Conservation (phyloP, 2,329 filamentous ascomycete genomes). For the Cercospora citrullina region DNA sequence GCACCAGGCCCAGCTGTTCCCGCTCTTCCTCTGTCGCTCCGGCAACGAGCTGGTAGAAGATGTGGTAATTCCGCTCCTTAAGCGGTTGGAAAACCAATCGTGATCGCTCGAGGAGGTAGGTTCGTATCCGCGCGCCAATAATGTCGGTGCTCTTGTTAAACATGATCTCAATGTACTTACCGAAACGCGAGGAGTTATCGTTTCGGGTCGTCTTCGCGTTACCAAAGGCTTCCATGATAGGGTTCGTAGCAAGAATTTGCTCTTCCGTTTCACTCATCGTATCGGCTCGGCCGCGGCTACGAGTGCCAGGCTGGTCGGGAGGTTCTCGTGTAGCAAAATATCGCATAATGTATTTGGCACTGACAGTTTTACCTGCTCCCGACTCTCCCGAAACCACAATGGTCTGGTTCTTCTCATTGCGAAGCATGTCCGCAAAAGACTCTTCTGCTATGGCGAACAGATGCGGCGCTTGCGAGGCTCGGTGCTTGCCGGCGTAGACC, state of each 20-base stretch:
- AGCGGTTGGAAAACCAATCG: conserved; percentile 95
- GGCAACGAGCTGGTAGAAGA: conserved; percentile 96
- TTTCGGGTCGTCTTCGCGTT: conserved; percentile 99
- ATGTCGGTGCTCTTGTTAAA: conserved; percentile 95
- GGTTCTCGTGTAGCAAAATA: conserved; percentile 98
- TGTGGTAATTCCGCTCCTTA: conserved; percentile 98
- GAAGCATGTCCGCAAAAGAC: conserved; percentile 97
- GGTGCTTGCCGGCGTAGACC: conserved; percentile 94
- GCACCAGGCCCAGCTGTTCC: conserved; percentile 73
- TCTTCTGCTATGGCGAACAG: conserved; percentile 98
- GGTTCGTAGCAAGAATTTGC: conserved; percentile 96
- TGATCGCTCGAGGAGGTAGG: conserved; percentile 91
- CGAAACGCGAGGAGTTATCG: conserved; percentile 98
- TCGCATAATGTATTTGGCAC: conserved; percentile 99
- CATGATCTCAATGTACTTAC: conserved; percentile 99
- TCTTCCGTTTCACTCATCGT: conserved; percentile 98
- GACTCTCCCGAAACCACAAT: conserved; percentile 99
- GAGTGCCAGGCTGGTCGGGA: conserved; percentile 78
- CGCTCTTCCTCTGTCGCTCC: conserved; percentile 84
- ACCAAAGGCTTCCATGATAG: conserved; percentile 99
- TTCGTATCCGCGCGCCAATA: conserved; percentile 95
- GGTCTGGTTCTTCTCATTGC: conserved; percentile 94
- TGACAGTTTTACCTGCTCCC: conserved; percentile 97
- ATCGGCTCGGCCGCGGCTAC: conserved; percentile 69
- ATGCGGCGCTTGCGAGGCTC: conserved; percentile 95